Conservation (phyloP, 225 moss, liverwort and hornwort genomes). For the Polytrichum commune region DNA sequence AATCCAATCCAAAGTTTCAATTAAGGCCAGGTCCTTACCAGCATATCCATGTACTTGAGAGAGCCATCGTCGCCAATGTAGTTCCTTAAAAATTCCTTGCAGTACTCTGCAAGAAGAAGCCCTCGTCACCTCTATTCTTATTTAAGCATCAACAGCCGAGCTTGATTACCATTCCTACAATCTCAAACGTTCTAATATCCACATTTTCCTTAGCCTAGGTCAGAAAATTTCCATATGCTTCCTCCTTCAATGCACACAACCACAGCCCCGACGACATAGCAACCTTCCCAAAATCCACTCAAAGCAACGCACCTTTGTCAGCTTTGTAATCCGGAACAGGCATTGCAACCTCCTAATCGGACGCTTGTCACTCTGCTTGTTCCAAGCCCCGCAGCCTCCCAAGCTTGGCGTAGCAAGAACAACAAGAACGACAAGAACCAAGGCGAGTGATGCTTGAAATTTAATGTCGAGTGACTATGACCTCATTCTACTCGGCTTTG, state of each 20-base stretch:
- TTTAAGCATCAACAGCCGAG: neutral
- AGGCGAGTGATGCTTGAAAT: no score
- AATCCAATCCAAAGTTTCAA: neutral
- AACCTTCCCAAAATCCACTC: neutral
- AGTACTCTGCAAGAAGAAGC: conserved; percentile 40
- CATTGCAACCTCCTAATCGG: conserved; percentile 17
- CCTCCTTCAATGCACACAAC: no score
- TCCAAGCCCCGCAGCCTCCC: neutral
- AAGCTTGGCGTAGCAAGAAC: no score
- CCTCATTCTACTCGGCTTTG: neutral
- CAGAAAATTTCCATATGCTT: no score
- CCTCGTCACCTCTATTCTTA: conserved; percentile 8
- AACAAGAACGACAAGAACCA: no score
- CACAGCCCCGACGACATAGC: neutral
- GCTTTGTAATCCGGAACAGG: conserved; percentile 53
- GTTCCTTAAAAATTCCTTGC: conserved; percentile 68
- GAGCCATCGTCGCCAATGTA: conserved; percentile 60
- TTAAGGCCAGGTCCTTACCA: conserved; percentile 42
- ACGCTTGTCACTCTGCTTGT: neutral
- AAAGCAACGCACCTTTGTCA: conserved; percentile 45
- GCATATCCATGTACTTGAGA: conserved; percentile 63
- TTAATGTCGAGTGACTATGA: neutral
- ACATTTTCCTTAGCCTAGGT: no score
- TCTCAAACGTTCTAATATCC: neutral
- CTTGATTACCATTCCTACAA: neutral